Evolutionary conservation across 306 rosid genomes (phyloP), one percentile per base, ranked within the genome.

Genomic region (Vicia sativa): DNA sequence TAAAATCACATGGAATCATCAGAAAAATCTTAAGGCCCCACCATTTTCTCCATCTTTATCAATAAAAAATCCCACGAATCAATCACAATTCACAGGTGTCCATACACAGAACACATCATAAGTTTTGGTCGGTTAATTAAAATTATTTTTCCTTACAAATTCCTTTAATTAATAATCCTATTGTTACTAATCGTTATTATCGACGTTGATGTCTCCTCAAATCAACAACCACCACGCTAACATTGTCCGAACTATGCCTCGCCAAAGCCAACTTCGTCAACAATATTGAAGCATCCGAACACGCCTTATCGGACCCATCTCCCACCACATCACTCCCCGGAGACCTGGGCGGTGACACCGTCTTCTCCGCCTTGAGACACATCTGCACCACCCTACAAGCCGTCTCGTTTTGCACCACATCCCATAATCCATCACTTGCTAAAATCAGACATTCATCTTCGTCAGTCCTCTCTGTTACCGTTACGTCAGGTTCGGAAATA

Each of bases 371-470:
- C 39, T 68, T 77, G 8, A 90, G 61, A 34, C 98, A 88, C 83
- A 78, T 85, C 64, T 89, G 79, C 1, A 79, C 98, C 25, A 84
- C 97, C 4, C 89, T 80, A 13, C 97, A 90, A 0, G 97, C 98
- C 0, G 85, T 82, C 4, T 93, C 95, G 62, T 93, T 93, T 1
- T 91, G 72, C 3, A 93, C 91, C 53, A 93, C 96, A 26, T 93
- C 98, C 98, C 98, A 93, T 1, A 93, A 49, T 1, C 98, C 98
- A 13, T 93, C 98, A 70, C 90, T 92, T 0, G 96, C 98, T 15
- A 93, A 34, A 12, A 93, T 85, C 54, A 93, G 41, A 67, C 95
- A 93, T 68, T 93, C 96, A 7, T 93, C 98, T 16, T 79, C 95
- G 15, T 56, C 83, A 2, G 70, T 82, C 43, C 97, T 83, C 13